A percentile compares a stretch with the other conserved stretches of the same genome.
Conservation (phyloP, 2,329 filamentous ascomycete species). For the Hymenotorrendiella dingleyae region DNA sequence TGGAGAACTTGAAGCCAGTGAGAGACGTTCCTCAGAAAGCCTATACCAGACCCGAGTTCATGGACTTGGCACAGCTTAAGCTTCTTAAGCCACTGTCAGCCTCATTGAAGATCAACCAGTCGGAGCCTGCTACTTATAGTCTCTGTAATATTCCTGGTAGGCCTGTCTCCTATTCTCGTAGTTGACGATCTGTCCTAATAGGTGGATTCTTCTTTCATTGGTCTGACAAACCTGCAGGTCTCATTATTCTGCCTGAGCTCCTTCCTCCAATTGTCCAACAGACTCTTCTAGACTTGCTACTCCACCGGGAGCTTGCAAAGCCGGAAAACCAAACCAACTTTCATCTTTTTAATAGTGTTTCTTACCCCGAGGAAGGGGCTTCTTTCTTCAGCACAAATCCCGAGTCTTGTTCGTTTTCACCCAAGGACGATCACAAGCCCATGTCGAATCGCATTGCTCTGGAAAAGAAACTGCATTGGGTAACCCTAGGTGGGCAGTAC, state of each 20-base stretch:
- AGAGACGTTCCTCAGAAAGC: neutral
- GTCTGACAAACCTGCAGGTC: conserved; percentile 47
- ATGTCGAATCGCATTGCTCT: conserved; percentile 66
- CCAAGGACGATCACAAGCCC: conserved; percentile 76
- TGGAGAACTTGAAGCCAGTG: neutral
- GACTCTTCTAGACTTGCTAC: conserved; percentile 62
- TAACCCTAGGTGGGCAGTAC: conserved; percentile 91
- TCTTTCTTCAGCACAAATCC: conserved; percentile 52
- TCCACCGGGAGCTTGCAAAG: conserved; percentile 72
- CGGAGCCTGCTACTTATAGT: conserved; percentile 44
- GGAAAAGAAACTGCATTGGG: conserved; percentile 80
- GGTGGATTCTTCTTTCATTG: neutral
- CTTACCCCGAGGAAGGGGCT: conserved; percentile 43
- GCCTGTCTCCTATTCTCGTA: neutral
- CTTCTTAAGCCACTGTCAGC: neutral
- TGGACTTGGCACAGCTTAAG: neutral
- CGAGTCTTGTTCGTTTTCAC: conserved; percentile 50
- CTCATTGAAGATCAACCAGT: neutral
- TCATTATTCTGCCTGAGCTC: conserved; percentile 71
- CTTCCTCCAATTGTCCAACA: conserved; percentile 65
- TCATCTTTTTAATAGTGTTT: conserved; percentile 72
- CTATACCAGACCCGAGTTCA: neutral
- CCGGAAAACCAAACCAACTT: conserved; percentile 79
- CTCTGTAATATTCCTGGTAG: conserved; percentile 63
- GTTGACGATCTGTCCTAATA: neutral